Evolutionary conservation across 2,329 filamentous ascomycete species (phyloP).

Genomic region (Sporothrix brunneoviolacea): DNA sequence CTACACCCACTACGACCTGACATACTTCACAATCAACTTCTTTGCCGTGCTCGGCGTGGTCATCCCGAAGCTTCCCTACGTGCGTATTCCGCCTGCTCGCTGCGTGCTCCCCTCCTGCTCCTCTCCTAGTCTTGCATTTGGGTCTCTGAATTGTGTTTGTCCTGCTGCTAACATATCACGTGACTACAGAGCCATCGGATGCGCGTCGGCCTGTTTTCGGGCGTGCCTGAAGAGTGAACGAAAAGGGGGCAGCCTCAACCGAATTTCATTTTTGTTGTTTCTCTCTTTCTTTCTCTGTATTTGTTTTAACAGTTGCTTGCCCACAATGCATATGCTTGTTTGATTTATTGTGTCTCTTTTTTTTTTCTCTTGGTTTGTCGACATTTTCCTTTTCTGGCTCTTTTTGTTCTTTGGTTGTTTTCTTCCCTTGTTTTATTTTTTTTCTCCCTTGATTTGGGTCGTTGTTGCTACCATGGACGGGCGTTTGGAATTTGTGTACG

Average conservation of each 20-base stretch:
- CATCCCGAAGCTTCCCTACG: constrained; percentile 91
- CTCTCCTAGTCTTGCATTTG: neutral
- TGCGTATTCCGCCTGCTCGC: constrained; percentile 46
- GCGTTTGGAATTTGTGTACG: constrained; percentile 15
- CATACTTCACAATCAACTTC: constrained; percentile 97
- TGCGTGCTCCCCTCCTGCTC: too few relatives aligned
- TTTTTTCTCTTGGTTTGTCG: constrained; percentile 2
- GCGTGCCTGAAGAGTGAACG: constrained; percentile 52
- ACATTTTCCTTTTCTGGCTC: neutral
- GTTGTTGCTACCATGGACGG: constrained; percentile 15
- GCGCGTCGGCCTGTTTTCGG: constrained; percentile 68
- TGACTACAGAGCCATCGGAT: constrained; percentile 64
- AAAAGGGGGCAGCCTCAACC: neutral
- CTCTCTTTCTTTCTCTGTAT: neutral
- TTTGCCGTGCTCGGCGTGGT: constrained; percentile 86
- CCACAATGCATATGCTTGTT: neutral
- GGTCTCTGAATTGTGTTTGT: too few relatives aligned
- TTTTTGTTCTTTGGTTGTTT: constrained; percentile 5
- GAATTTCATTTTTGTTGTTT: neutral
- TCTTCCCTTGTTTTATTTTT: constrained; percentile 2
- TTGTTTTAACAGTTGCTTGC: constrained; percentile 6
- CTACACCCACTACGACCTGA: constrained; percentile 96
- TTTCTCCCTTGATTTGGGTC: neutral
- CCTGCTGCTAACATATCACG: constrained; percentile 24
- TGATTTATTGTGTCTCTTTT: neutral